Base-by-base conservation (phyloP, 2,329 filamentous ascomycete genomes). In the Colletotrichum sp. region DNA sequence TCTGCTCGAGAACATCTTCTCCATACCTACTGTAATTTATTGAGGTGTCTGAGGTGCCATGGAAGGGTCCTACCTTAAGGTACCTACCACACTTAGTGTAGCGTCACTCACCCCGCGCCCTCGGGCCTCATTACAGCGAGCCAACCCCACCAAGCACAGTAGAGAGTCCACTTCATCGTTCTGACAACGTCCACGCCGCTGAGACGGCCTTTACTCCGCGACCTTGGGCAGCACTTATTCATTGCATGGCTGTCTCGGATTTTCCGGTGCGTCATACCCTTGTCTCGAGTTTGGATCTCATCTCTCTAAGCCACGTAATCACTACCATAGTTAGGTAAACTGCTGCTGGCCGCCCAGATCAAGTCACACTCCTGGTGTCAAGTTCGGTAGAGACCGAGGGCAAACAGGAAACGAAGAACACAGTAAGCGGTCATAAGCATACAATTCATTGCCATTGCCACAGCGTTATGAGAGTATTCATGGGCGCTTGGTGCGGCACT, bases 51-150 rank as follows among this genome's bases (percentile, higher is more conserved):
- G 38, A 43, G 38, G 38, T 43, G 38, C 9, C 18, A 43, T 43
- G 24, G 24, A 27, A 27, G 24, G 24, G 24, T 27, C 24, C 24
- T 27, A 27, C 24, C 24, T 27, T 27, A 27, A 27, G 24, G 24
- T 6, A 27, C 24, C 24, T 27, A 27, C 24, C 24, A 27, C 5
- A 47, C 38, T 3, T 51, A 21, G 38, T 38, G 27, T 51, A 21
- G 38, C 29, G 27, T 34, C 61, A 43, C 67, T 18, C 75, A 76
- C 77, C 75, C 72, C 76, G 58, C 62, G 31, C 47, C 54, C 75
- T 82, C 80, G 80, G 80, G 36, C n/a, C 76, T 24, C 73, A 79
- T 79, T 79, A 75, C 75, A 81, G 80, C 80, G 80, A 82, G 78
- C 68, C 13, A 65, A 51, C 36, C 61, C 63, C 59, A 38, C 64